These are phyloP conservation scores for Solanum etuberosum DNA, from an alignment of 257 asterid species.

Conservation along the genomic window DNA sequence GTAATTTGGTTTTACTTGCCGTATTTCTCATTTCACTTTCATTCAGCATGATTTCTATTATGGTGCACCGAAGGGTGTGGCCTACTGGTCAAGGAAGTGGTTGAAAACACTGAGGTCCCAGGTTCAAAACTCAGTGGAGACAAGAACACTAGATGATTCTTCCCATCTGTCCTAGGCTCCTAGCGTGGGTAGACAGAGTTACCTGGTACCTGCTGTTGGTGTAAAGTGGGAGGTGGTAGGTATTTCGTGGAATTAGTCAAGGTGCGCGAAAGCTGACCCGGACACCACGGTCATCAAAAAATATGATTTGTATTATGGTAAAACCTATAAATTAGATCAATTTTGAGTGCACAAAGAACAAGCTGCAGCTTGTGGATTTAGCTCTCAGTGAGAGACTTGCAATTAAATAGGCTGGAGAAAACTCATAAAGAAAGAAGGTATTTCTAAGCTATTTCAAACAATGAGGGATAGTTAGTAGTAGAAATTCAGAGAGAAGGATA, in stretches of 20 bases:
- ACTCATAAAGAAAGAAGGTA: background rate
- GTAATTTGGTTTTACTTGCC: background rate
- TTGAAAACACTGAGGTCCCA: background rate
- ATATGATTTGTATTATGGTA: background rate
- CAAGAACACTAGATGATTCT: background rate
- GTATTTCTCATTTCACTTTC: background rate
- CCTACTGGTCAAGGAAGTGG: background rate
- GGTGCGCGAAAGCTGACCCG: background rate
- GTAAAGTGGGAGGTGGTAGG: background rate
- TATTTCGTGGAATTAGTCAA: background rate
- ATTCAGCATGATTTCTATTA: background rate
- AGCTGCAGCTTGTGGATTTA: background rate
- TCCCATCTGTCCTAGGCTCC: background rate
- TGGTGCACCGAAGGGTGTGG: background rate
- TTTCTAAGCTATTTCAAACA: background rate
- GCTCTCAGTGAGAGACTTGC: background rate
- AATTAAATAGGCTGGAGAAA: background rate
- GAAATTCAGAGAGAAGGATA: background rate
- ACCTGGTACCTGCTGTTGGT: background rate
- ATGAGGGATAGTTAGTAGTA: background rate
- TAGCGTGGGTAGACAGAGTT: background rate
- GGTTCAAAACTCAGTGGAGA: background rate
- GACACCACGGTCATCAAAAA: background rate
- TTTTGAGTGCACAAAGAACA: background rate
- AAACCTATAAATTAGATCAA: background rate